Evolutionary conservation across 2,329 filamentous ascomycete species (phyloP).

Genomic region (Huntiella moniliformis): DNA sequence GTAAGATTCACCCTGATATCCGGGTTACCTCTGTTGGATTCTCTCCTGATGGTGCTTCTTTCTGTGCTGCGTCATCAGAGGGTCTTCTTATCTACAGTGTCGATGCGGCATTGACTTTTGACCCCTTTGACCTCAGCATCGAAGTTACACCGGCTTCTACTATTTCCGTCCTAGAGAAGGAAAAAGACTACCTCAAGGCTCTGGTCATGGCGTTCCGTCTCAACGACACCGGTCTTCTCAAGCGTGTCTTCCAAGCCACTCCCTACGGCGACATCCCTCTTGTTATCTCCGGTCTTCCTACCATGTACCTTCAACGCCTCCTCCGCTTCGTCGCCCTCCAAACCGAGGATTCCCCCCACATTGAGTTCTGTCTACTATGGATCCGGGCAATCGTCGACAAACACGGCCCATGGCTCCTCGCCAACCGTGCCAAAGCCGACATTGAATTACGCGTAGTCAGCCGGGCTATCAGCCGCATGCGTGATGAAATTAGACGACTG

Average conservation of each 20-base stretch:
- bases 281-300: conserved; percentile 60
- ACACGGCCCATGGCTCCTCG: conserved; percentile 71
- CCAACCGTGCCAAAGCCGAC: conserved; percentile 60
- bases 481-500: conserved; percentile 62
- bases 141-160: conserved; percentile 80
- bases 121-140: conserved; percentile 90
- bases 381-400: conserved; percentile 64
- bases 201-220: conserved; percentile 94
- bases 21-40: conserved; percentile 73
- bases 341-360: conserved; percentile 74
- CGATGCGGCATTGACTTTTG: conserved; percentile 68
- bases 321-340: conserved; percentile 76
- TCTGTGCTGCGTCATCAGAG: conserved; percentile 90
- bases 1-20: conserved; percentile 63
- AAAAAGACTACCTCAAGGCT: conserved; percentile 74
- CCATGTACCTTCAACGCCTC: conserved; percentile 69
- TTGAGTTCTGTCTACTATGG: conserved; percentile 91
- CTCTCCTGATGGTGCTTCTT: conserved; percentile 70
- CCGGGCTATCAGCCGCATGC: conserved; percentile 60
- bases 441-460: conserved; percentile 70
- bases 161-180: conserved; percentile 43
- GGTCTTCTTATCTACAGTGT: conserved; percentile 85
- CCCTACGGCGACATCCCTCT: conserved; percentile 57
- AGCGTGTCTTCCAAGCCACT: conserved; percentile 68
- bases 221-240: conserved; percentile 66